phyloP scores from a whole-genome alignment of 768 basidiomycete genomes.

The Lepiota venenata region DNA sequence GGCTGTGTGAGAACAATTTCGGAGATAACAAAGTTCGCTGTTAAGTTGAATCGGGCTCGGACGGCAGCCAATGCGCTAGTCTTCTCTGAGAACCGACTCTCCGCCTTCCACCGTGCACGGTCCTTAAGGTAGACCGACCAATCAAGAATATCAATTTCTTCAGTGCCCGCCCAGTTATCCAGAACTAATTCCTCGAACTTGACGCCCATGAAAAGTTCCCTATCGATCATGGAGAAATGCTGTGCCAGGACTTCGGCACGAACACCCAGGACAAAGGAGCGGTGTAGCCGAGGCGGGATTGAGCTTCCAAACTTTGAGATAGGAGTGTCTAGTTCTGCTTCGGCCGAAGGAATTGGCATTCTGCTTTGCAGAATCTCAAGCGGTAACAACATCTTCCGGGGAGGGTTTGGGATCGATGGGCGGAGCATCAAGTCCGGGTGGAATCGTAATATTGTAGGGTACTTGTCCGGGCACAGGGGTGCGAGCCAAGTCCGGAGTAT shows the following conservation, averaged over 20 bases:
- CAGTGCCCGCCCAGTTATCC: slow-evolving; percentile 62
- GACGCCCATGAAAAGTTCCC: slow-evolving; percentile 80
- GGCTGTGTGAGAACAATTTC: slow-evolving; percentile 79
- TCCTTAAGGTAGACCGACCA: slow-evolving; percentile 85
- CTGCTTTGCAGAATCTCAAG: slow-evolving; percentile 64
- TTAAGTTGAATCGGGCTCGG: slow-evolving; percentile 80
- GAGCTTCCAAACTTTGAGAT: slow-evolving; percentile 28
- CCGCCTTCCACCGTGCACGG: slow-evolving; percentile 62
- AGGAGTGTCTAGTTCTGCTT: slow-evolving; percentile 16
- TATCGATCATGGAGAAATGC: slow-evolving; percentile 86
- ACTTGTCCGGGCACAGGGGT: slow-evolving; percentile 34
- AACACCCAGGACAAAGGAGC: slow-evolving; percentile 68
- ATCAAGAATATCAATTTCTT: slow-evolving; percentile 70
- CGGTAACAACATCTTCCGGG: slow-evolving; percentile 61
- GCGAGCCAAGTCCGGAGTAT: slow-evolving; percentile 14
- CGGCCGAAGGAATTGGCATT: slow-evolving; percentile 27
- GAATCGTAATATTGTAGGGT: slow-evolving; percentile 22
- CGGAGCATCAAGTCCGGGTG: slow-evolving; percentile 26
- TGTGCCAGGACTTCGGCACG: slow-evolving; percentile 63
- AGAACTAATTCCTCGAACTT: slow-evolving; percentile 87
- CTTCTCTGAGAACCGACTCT: slow-evolving; percentile 53
- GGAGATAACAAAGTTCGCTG: slow-evolving; percentile 75
- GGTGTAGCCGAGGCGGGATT: slow-evolving; percentile 45
- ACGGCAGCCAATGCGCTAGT: slow-evolving; percentile 72
- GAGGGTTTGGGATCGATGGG: slow-evolving; percentile 42